These are phyloP conservation scores for Thyridium curvatum DNA, from an alignment of 2,329 filamentous ascomycete genomes.

Conservation along the genomic window DNA sequence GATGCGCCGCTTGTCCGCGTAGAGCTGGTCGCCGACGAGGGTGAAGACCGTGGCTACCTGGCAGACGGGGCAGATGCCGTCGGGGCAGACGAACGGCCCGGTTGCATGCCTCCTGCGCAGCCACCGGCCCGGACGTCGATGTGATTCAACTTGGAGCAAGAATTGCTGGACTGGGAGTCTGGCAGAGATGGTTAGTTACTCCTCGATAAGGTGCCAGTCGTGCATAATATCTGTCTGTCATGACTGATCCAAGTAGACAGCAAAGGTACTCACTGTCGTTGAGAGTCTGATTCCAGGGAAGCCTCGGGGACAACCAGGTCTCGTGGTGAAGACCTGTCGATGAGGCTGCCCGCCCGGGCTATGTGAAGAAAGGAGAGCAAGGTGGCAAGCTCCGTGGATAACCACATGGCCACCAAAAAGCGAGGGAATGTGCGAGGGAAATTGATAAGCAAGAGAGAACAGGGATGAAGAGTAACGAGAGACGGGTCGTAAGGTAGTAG, in stretches of 20 bases:
- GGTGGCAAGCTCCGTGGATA: too few species aligned
- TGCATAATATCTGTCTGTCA: too few species aligned
- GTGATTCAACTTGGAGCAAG: constrained; percentile 1
- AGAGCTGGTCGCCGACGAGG: constrained; percentile 4
- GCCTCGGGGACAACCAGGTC: too few species aligned
- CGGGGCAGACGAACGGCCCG: constrained; percentile 1
- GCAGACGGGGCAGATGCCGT: constrained; percentile 1
- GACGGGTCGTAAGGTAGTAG: not conserved
- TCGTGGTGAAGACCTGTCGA: too few species aligned
- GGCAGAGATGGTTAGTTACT: not conserved
- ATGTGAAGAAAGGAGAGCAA: too few species aligned
- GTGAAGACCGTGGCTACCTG: constrained; percentile 2
- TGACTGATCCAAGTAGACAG: not conserved
- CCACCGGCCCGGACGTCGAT: not conserved
- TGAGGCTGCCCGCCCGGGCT: too few species aligned
- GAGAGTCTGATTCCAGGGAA: too few species aligned
- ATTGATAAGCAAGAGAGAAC: too few species aligned
- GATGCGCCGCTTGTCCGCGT: constrained; percentile 1
- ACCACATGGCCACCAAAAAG: too few species aligned
- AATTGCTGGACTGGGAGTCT: not conserved
- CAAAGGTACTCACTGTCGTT: not conserved
- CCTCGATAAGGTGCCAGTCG: too few species aligned
- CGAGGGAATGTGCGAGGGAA: too few species aligned
- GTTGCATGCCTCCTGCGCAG: not conserved
- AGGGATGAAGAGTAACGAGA: too few species aligned